Percentiles rank a stretch among this genome's conserved stretches.
Evolutionary conservation across 768 basidiomycete species (phyloP).

Genomic region (Polyporus arcularius): DNA sequence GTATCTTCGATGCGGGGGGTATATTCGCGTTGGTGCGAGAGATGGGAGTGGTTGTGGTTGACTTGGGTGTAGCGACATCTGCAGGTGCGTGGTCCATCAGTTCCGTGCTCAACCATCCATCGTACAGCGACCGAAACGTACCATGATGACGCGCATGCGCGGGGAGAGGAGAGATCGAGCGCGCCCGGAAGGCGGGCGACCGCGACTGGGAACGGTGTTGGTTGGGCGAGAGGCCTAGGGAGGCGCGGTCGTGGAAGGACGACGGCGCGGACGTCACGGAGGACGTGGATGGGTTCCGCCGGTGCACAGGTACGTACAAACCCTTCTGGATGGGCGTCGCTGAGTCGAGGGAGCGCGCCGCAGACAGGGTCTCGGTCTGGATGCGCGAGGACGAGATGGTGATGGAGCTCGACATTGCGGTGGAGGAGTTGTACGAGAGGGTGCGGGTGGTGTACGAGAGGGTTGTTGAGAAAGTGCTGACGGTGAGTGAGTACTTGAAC

Average conservation of each 20-base stretch:
- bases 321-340: not conserved
- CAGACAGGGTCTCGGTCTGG: not conserved
- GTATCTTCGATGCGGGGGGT: slow-evolving; percentile 24
- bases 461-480: no score
- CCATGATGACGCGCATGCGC: not conserved
- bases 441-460: not conserved
- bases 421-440: not conserved
- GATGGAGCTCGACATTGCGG: not conserved
- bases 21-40: slow-evolving; percentile 14
- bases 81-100: not conserved
- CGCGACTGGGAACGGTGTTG: not conserved
- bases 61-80: not conserved
- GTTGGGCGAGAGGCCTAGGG: slow-evolving; percentile 3
- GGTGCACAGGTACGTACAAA: slow-evolving; percentile 26
- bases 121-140: not conserved
- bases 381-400: not conserved
- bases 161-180: slow-evolving; percentile 3
- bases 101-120: not conserved
- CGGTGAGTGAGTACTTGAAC: no score
- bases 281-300: slow-evolving; percentile 16
- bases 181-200: not conserved
- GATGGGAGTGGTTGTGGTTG: not conserved
- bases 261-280: slow-evolving; percentile 6
- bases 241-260: slow-evolving; percentile 4
- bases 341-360: no score